These are phyloP conservation scores for Rutstroemia sp. DNA, from an alignment of 2,329 filamentous ascomycete genomes.

Conservation along the genomic window DNA sequence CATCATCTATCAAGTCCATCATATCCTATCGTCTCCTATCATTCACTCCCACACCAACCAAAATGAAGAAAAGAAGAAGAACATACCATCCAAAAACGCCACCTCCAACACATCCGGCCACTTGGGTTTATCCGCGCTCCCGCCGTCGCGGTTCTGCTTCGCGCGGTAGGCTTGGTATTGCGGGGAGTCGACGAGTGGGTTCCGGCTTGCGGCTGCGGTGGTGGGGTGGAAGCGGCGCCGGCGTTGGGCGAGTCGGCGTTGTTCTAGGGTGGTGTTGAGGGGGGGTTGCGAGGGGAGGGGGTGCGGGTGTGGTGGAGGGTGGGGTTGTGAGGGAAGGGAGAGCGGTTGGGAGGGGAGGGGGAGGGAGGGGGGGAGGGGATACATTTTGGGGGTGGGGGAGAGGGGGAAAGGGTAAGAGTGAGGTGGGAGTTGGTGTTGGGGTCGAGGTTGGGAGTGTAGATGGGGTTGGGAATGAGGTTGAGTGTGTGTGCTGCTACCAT, in stretches of 20 bases:
- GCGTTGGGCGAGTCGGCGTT: slow-evolving; percentile 29
- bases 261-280: slow-evolving; percentile 20
- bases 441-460: too few species aligned
- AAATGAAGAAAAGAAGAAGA: neutral
- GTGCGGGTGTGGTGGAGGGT: too few species aligned
- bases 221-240: slow-evolving; percentile 22
- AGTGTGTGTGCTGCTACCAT: slow-evolving; percentile 23
- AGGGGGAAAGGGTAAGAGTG: too few species aligned
- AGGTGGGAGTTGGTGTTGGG: too few species aligned
- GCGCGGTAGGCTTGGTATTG: slow-evolving; percentile 60
- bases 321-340: too few species aligned
- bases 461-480: neutral
- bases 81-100: slow-evolving; percentile 60
- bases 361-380: slow-evolving; percentile 17
- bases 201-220: slow-evolving; percentile 30
- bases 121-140: slow-evolving; percentile 50
- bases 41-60: slow-evolving; percentile 12
- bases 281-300: slow-evolving; percentile 20
- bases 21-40: too few species aligned
- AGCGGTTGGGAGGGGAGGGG: too few species aligned
- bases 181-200: slow-evolving; percentile 54
- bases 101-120: slow-evolving; percentile 57
- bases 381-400: slow-evolving; percentile 1
- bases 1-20: too few species aligned
- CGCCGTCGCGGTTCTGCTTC: slow-evolving; percentile 55